phyloP scores from a whole-genome alignment of 768 basidiomycete species.

The Tylopilus sp. region DNA sequence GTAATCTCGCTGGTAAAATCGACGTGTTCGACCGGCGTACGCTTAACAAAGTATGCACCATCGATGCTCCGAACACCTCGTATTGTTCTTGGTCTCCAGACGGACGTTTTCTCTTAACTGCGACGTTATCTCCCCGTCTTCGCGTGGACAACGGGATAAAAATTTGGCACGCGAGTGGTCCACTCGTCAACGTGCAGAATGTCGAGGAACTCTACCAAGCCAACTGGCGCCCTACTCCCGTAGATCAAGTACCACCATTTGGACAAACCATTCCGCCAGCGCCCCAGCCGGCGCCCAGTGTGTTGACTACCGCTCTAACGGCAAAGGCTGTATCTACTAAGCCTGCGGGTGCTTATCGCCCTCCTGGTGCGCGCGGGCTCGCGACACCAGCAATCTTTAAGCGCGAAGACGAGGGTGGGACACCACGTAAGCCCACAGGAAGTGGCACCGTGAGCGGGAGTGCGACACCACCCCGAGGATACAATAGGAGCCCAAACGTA shows the following conservation, averaged over 20 bases:
- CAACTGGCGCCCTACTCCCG: constrained; percentile 72
- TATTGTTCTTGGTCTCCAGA: constrained; percentile 95
- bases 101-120: constrained; percentile 89
- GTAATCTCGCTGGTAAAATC: constrained; percentile 92
- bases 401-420: constrained; percentile 86
- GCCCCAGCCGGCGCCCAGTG: constrained; percentile 61
- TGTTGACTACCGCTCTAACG: constrained; percentile 43
- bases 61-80: constrained; percentile 91
- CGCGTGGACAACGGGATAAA: constrained; percentile 98
- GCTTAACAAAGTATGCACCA: constrained; percentile 70
- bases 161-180: constrained; percentile 90
- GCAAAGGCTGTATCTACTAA: constrained; percentile 58
- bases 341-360: constrained; percentile 86
- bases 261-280: constrained; percentile 62
- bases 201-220: constrained; percentile 90
- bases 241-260: constrained; percentile 67
- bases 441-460: constrained; percentile 41
- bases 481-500: constrained; percentile 54
- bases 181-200: constrained; percentile 78
- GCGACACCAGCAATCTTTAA: constrained; percentile 87
- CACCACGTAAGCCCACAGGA: constrained; percentile 45
- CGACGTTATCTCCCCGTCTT: constrained; percentile 91
- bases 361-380: constrained; percentile 88
- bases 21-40: constrained; percentile 89
- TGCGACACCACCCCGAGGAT: constrained; percentile 60